Percentiles rank a stretch among this genome's conserved stretches.
Conservation (phyloP, 768 basidiomycete species). For the Lyophyllum decastes region DNA sequence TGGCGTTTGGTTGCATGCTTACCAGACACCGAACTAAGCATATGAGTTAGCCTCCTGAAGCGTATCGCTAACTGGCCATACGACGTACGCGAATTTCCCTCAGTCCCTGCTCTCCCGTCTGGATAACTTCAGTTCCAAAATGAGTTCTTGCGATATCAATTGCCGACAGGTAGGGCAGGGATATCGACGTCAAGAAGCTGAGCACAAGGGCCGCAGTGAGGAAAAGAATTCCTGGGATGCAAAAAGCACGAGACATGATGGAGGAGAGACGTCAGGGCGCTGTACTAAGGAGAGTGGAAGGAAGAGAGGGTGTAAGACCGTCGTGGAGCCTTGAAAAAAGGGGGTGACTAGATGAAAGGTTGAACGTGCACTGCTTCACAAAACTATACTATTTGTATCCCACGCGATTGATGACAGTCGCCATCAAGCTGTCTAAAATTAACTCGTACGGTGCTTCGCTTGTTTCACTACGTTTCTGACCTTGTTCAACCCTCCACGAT, state of each 20-base stretch:
- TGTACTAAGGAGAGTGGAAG: constrained; percentile 4
- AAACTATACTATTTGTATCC: neutral
- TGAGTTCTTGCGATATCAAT: constrained; percentile 67
- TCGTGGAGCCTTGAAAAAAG: neutral
- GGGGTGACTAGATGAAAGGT: constrained; percentile 1
- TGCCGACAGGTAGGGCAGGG: constrained; percentile 66
- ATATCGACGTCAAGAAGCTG: constrained; percentile 68
- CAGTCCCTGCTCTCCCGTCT: constrained; percentile 29
- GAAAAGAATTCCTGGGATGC: constrained; percentile 61
- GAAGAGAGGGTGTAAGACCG: neutral
- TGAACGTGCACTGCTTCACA: neutral
- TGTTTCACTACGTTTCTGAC: neutral
- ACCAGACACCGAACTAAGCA: constrained; percentile 74
- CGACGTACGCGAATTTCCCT: constrained; percentile 56
- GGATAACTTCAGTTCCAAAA: constrained; percentile 35
- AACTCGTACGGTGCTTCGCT: neutral
- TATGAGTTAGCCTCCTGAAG: constrained; percentile 2
- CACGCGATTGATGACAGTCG: constrained; percentile 5
- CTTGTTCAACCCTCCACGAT: neutral
- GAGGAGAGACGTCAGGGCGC: neutral
- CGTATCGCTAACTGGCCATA: neutral
- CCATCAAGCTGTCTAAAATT: neutral
- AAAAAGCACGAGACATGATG: constrained; percentile 35
- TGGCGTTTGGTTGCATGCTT: constrained; percentile 9
- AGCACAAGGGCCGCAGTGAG: constrained; percentile 62